These are phyloP conservation scores for Elsinoe necatrix DNA, from an alignment of 2,329 filamentous ascomycete species.

Conservation along the genomic window DNA sequence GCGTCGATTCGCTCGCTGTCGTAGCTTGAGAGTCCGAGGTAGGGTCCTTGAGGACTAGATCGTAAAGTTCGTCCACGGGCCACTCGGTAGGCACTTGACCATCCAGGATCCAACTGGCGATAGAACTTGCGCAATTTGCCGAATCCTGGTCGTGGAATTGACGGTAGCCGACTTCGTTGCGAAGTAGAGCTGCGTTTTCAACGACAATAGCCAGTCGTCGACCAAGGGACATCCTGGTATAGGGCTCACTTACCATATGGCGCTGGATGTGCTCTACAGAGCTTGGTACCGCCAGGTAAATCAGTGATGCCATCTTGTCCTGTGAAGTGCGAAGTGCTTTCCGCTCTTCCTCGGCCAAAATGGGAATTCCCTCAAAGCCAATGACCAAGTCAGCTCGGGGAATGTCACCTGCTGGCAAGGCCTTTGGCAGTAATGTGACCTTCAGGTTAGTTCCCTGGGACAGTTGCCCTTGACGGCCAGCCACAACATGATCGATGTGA, in stretches of 20 bases:
- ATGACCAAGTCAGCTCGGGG: slow-evolving; percentile 1
- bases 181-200: slow-evolving; percentile 30
- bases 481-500: slow-evolving; percentile 16
- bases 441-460: not conserved
- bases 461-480: not conserved
- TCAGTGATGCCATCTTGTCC: slow-evolving; percentile 11
- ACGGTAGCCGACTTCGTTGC: slow-evolving; percentile 29
- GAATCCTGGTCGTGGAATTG: slow-evolving; percentile 23
- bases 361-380: slow-evolving; percentile 7
- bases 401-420: not conserved
- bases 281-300: slow-evolving; percentile 35
- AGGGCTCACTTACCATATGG: slow-evolving; percentile 25
- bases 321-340: not conserved
- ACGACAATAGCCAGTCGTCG: slow-evolving; percentile 31
- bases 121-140: slow-evolving; percentile 25
- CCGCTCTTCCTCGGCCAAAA: slow-evolving; percentile 3
- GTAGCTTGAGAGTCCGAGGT: slow-evolving; percentile 8
- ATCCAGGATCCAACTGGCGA: slow-evolving; percentile 23
- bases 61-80: slow-evolving; percentile 17
- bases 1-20: slow-evolving; percentile 1
- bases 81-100: slow-evolving; percentile 17
- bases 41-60: slow-evolving; percentile 11
- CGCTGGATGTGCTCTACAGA: slow-evolving; percentile 38
- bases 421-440: slow-evolving; percentile 10
- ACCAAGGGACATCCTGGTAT: slow-evolving; percentile 20